A percentile compares a stretch with the other conserved stretches of the same genome.
These are phyloP conservation scores for Torulaspora franciscae DNA, from an alignment of 805 yeast genomes.

Conservation along the genomic window DNA sequence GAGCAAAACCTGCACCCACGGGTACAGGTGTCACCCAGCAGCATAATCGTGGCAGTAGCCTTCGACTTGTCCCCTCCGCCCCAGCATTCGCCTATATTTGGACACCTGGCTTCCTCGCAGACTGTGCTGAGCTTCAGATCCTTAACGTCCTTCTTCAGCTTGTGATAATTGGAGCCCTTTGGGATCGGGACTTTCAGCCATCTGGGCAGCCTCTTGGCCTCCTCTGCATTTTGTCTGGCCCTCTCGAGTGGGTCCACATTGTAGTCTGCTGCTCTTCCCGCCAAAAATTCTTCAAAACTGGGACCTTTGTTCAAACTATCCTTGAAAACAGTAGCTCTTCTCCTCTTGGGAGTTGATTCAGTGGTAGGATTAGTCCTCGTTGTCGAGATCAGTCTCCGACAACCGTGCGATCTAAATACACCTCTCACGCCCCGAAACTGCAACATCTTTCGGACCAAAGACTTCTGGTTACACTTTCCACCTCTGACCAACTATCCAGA, in stretches of 20 bases:
- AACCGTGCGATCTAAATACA: not conserved
- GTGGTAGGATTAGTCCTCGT: slow-evolving; percentile 17
- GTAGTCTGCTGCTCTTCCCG: slow-evolving; percentile 67
- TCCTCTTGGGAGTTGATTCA: slow-evolving; percentile 31
- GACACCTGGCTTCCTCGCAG: slow-evolving; percentile 98
- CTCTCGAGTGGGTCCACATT: slow-evolving; percentile 70
- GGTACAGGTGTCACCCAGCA: slow-evolving; percentile 97
- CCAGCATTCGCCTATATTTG: slow-evolving; percentile 99
- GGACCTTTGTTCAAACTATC: slow-evolving; percentile 81
- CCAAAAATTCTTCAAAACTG: slow-evolving; percentile 83
- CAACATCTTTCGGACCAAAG: not conserved
- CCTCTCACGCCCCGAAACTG: not conserved
- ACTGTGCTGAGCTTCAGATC: slow-evolving; percentile 91
- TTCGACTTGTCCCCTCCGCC: slow-evolving; percentile 77
- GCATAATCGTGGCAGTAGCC: slow-evolving; percentile 94
- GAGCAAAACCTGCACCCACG: slow-evolving; percentile 99
- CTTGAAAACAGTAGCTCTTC: slow-evolving; percentile 56
- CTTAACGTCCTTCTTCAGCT: slow-evolving; percentile 76
- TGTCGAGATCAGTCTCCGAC: slow-evolving; percentile 15
- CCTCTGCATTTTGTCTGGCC: slow-evolving; percentile 55
- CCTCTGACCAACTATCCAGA: not conserved
- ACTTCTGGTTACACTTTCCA: not conserved
- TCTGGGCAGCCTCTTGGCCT: slow-evolving; percentile 69
- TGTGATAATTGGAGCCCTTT: slow-evolving; percentile 80
- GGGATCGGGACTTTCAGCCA: slow-evolving; percentile 98